Base-by-base conservation (phyloP, 495 filamentous ascomycete species). In the Elasticomyces elasticus region DNA sequence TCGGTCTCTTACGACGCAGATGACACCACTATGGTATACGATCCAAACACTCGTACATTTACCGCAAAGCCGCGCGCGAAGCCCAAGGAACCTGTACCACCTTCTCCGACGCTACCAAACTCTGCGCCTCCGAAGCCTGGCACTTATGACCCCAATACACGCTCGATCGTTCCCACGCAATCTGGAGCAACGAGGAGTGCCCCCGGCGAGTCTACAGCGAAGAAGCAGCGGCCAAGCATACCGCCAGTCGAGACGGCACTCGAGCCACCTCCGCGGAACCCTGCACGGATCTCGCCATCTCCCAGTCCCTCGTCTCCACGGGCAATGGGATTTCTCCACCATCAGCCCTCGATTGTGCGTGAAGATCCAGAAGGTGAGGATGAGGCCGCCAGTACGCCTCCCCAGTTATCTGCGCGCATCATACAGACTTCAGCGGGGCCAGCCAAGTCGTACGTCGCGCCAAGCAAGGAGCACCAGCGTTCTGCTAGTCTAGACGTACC, bases 311-410 rank as follows among this genome's bases (percentile, higher is more conserved):
- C 41, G 2, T 61, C 58, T 2, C 54, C 54, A 4, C 5, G 47
- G 11, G 41, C 33, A 6, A 19, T 22, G 1, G 44, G 49, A 27
- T 9, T 42, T 13, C 28, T 57, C 26, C 53, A 61, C 15, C 81
- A 81, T 60, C 77, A 81, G 56, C 79, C 82, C 1, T 82, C 81
- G 0, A 71, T 78, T 12, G 78, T 84, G 3, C 71, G 68, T n/a
- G 82, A 85, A 63, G 79, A 83, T 58, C 67, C 71, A 12, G 76
- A 81, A 58, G 74, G 67, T 11, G 77, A 80, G 52, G 63, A 62
- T 27, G 47, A 55, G 38, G 66, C 54, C 5, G 59, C 52, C 11
- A 5, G 12, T 12, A 23, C 37, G 7, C 7, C 38, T 12, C 47
- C 42, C 10, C 9, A 22, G 17, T 24, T 20, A n/a, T 7, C 7